Conservation (phyloP, 768 basidiomycete genomes). For the Termitomyces sp. region DNA sequence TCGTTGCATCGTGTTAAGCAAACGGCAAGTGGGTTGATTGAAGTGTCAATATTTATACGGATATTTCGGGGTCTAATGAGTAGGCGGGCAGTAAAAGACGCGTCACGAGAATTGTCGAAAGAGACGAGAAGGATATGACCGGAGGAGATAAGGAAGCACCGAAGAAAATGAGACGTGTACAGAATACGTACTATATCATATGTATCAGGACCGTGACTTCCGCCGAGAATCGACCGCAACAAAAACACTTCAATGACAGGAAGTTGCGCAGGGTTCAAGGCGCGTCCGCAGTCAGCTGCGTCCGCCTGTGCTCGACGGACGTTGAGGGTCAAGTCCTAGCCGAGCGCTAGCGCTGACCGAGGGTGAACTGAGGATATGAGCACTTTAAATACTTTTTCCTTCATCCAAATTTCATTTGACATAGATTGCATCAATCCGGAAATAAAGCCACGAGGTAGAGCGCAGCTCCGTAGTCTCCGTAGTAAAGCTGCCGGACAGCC, state of each 20-base stretch:
- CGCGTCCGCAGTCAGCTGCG: neutral
- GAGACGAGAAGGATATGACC: neutral
- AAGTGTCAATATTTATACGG: neutral
- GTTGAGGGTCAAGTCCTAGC: neutral
- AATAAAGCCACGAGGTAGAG: slow-evolving; percentile 15
- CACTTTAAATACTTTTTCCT: slow-evolving; percentile 1
- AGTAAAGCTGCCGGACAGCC: slow-evolving; percentile 2
- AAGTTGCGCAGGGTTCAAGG: neutral
- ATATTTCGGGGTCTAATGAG: neutral
- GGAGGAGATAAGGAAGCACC: neutral
- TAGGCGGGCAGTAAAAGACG: neutral
- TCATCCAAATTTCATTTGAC: neutral
- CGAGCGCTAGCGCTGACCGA: neutral
- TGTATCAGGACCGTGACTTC: neutral
- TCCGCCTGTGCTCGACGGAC: neutral
- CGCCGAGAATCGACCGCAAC: slow-evolving; percentile 5
- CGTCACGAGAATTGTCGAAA: neutral
- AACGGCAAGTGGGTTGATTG: neutral
- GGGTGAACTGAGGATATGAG: neutral
- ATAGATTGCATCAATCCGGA: slow-evolving; percentile 14
- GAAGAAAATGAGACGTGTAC: neutral
- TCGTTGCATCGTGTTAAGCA: slow-evolving; percentile 21
- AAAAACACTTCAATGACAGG: slow-evolving; percentile 1
- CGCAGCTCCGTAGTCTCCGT: slow-evolving; percentile 5
- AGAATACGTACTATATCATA: slow-evolving; percentile 8